Base-by-base conservation (phyloP, 2,329 filamentous ascomycete genomes). In the Orbilia quercus region DNA sequence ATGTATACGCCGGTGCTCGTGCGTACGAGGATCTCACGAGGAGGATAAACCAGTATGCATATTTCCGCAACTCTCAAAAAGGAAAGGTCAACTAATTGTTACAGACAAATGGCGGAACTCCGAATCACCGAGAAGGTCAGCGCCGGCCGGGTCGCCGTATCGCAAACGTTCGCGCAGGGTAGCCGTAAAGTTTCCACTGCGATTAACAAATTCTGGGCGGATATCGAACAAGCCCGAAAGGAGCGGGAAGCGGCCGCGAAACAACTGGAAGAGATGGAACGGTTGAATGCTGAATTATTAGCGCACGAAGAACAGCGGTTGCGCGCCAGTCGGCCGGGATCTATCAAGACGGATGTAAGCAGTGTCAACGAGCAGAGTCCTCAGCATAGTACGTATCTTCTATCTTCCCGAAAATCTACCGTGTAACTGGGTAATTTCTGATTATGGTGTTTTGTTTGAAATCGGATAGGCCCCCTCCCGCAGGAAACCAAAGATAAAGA, bases 1-100 rank as follows among this genome's bases (percentile, higher is more conserved):
- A 99, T 80, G 95, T 95, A 2, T 97, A 91, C 80, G 93, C 93
- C 0, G 95, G 95, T 23, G 94, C 92, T 0, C 84, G 99, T 18
- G 93, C 90, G 0, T 92, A 99, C 75, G 95, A 98, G 76, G 95
- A 99, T 80, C 90, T 99, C 11, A 94, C 97, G 80, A 87, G 95
- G 28, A 31, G 28, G 9, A 31, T 31, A 58, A 47, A 62, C 28
- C 48, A 59, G 51, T 34, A 20, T 38, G 40, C 58, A 38, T 34
- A 40, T 44, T 31, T 5, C 28, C 5, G 28, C 28, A 9, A 9
- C 28, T 5, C 28, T 31, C n/a, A n/a, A n/a, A n/a, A n/a, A n/a
- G n/a, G n/a, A n/a, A n/a, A n/a, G n/a, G 28, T 31, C 28, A 18
- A 55, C 40, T 23, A 12, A 28, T 20, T 38, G 22, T 38, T 58